A percentile compares a stretch with the other conserved stretches of the same genome.
Conservation (phyloP, 2,329 filamentous ascomycete genomes). For the Penicillium crustosum region DNA sequence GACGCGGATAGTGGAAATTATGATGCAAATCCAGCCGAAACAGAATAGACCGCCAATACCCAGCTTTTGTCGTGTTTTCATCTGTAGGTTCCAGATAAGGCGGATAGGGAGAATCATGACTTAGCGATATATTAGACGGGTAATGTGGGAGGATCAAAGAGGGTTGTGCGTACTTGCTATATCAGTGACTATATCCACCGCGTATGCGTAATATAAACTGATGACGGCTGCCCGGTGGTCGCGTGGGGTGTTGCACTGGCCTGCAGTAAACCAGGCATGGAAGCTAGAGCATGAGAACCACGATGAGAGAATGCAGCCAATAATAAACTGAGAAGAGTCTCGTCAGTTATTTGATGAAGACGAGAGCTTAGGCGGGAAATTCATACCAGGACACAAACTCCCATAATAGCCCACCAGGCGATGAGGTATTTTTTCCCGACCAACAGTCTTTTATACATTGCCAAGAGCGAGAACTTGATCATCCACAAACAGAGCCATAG, state of each 20-base stretch:
- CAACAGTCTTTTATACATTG: conserved; percentile 42
- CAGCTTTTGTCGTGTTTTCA: conserved; percentile 35
- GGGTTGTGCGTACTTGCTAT: conserved; percentile 29
- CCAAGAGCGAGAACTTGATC: conserved; percentile 43
- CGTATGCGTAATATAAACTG: conserved; percentile 39
- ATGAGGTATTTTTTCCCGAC: conserved; percentile 34
- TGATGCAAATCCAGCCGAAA: conserved; percentile 29
- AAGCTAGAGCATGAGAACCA: conserved; percentile 37
- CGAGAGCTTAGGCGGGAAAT: conserved; percentile 4
- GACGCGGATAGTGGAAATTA: conserved; percentile 29
- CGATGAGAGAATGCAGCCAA: conserved; percentile 39
- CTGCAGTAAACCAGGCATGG: conserved; percentile 38
- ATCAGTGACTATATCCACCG: conserved; percentile 38
- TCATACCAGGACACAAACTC: conserved; percentile 35
- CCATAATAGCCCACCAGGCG: conserved; percentile 37
- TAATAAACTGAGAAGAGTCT: conserved; percentile 29
- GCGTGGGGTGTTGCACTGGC: conserved; percentile 27
- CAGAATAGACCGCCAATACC: conserved; percentile 32
- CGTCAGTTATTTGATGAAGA: neutral
- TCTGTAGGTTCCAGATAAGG: conserved; percentile 39
- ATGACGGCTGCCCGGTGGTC: conserved; percentile 34
- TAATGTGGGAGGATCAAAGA: too few relatives aligned
- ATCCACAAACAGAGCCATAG: conserved; percentile 44
- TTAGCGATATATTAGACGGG: conserved; percentile 7
- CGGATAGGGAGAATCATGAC: conserved; percentile 41